These are phyloP conservation scores for Colletotrichum lini DNA, from an alignment of 2,329 filamentous ascomycete genomes.

Conservation along the genomic window DNA sequence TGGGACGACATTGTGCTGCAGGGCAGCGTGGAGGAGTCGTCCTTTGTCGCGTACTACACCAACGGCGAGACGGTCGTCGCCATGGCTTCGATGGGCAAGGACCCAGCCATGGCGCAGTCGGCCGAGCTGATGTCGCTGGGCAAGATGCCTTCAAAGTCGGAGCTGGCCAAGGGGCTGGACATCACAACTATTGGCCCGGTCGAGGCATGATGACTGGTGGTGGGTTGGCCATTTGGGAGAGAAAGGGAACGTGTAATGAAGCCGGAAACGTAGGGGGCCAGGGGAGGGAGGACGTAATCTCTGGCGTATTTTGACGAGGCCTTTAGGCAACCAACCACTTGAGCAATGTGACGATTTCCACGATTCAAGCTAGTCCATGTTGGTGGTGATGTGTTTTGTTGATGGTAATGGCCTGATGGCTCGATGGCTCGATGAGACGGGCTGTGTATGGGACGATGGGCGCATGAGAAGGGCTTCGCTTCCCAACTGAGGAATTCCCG, in stretches of 20 bases:
- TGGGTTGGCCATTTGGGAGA: not conserved
- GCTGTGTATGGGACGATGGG: not conserved
- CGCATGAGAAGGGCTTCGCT: not conserved
- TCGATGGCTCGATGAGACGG: no score
- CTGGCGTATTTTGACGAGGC: not conserved
- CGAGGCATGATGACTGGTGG: slow-evolving; percentile 43
- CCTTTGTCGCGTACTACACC: slow-evolving; percentile 91
- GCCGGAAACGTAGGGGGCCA: no score
- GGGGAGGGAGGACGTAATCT: not conserved
- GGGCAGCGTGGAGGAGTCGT: slow-evolving; percentile 81
- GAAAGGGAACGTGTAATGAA: not conserved
- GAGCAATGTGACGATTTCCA: not conserved
- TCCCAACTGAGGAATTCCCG: not conserved
- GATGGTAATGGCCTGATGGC: not conserved
- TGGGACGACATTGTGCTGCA: slow-evolving; percentile 89
- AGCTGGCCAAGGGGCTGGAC: slow-evolving; percentile 76
- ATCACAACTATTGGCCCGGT: slow-evolving; percentile 60
- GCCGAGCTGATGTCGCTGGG: slow-evolving; percentile 87
- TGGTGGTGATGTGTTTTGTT: not conserved
- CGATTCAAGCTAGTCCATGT: not conserved
- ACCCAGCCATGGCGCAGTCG: slow-evolving; percentile 87
- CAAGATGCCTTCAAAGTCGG: slow-evolving; percentile 86
- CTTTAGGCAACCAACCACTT: not conserved
- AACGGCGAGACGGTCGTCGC: slow-evolving; percentile 90
- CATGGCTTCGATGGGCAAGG: slow-evolving; percentile 90